Percentiles rank a stretch among this genome's conserved stretches.
phyloP scores from a whole-genome alignment of 1,139 yeast species.

The Debaryomyces sp. region DNA sequence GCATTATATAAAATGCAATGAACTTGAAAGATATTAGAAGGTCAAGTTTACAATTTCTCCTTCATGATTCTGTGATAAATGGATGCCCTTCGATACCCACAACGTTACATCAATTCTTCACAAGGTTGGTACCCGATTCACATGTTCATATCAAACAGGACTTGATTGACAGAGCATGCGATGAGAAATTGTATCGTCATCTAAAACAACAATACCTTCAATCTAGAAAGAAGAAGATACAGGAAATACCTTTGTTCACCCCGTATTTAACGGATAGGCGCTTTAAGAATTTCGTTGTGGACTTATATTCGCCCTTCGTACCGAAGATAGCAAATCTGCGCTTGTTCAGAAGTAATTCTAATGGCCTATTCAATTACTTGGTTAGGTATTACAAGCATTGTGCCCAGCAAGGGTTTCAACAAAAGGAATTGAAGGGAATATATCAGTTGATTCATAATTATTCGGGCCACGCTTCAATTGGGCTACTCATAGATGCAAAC shows the following conservation, averaged over 20 bases:
- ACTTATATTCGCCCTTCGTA: conserved; percentile 1
- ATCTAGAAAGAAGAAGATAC: background rate
- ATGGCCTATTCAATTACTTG: conserved; percentile 1
- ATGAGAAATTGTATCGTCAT: background rate
- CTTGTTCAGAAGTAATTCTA: background rate
- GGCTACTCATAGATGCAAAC: background rate
- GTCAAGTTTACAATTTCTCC: background rate
- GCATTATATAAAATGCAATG: background rate
- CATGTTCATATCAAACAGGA: background rate
- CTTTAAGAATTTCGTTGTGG: background rate
- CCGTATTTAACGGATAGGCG: background rate
- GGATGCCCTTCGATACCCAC: conserved; percentile 5
- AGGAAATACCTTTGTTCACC: conserved; percentile 1
- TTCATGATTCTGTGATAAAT: conserved; percentile 2
- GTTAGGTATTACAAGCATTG: background rate
- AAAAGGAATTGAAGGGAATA: background rate
- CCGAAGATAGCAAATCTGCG: background rate
- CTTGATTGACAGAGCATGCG: background rate
- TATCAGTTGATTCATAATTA: background rate
- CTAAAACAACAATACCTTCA: conserved; percentile 3
- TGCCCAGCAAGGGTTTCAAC: background rate
- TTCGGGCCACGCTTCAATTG: background rate
- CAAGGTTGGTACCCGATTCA: background rate
- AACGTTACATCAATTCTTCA: conserved; percentile 1
- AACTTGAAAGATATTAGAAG: background rate